phyloP scores from a whole-genome alignment of 2,329 filamentous ascomycete genomes.

The Ascochyta koolunga region DNA sequence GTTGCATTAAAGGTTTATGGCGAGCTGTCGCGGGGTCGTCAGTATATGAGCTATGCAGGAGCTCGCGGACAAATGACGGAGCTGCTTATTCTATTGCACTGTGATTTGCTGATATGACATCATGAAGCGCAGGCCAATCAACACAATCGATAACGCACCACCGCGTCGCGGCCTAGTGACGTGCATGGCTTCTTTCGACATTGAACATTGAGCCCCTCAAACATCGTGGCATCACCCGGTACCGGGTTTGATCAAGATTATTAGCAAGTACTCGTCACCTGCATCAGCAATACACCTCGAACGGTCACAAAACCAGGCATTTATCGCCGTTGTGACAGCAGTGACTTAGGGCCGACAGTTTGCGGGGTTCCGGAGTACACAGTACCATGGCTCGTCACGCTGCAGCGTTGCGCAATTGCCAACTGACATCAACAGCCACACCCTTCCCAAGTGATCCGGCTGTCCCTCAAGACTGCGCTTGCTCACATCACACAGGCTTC shows the following conservation, averaged over 20 bases:
- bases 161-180: slow-evolving; percentile 11
- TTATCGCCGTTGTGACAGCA: slow-evolving; percentile 4
- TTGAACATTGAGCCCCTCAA: slow-evolving; percentile 3
- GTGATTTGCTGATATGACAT: slow-evolving; percentile 23
- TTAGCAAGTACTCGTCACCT: background rate
- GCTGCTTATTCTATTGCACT: slow-evolving; percentile 16
- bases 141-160: slow-evolving; percentile 12
- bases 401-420: slow-evolving; percentile 7
- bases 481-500: slow-evolving; percentile 43
- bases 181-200: slow-evolving; percentile 1
- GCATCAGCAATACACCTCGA: background rate
- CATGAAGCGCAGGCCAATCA: slow-evolving; percentile 17
- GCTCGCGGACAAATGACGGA: slow-evolving; percentile 13
- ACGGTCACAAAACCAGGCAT: background rate
- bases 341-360: slow-evolving; percentile 8
- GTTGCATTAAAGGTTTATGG: slow-evolving; percentile 32
- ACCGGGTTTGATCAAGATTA: background rate
- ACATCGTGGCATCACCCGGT: background rate
- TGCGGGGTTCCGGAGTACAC: background rate
- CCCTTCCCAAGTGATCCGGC: slow-evolving; percentile 46
- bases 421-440: slow-evolving; percentile 27
- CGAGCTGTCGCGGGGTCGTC: slow-evolving; percentile 13
- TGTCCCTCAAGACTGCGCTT: slow-evolving; percentile 48
- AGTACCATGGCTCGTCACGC: slow-evolving; percentile 28
- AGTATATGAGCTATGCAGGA: slow-evolving; percentile 9